Evolutionary conservation across 306 rosid species (phyloP).

Genomic region (Cucumis hystrix): DNA sequence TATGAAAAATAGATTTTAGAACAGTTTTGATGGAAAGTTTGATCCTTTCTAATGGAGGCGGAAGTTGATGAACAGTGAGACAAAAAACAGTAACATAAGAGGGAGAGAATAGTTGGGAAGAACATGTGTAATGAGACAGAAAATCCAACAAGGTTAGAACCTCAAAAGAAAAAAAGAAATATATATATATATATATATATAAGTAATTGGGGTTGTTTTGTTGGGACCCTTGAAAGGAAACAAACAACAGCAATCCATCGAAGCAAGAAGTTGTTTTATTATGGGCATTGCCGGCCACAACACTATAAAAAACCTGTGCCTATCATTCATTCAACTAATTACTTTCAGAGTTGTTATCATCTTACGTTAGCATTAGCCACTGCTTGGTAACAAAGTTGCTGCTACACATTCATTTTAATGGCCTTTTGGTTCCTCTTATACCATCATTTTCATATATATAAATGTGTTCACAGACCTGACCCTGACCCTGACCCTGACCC

Average conservation of each 20-base stretch:
- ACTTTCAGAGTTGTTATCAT: slow-evolving; percentile 6
- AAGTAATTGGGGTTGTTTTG: background rate
- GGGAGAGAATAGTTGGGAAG: background rate
- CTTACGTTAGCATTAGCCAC: background rate
- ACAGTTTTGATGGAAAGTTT: background rate
- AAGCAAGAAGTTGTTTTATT: background rate
- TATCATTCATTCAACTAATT: background rate
- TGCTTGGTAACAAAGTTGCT: background rate
- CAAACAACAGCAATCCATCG: background rate
- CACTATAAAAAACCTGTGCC: background rate
- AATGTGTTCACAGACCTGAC: background rate
- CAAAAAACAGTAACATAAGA: background rate
- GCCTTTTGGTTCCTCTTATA: slow-evolving; percentile 1
- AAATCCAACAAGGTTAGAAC: background rate
- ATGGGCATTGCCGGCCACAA: slow-evolving; percentile 7
- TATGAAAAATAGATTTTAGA: background rate
- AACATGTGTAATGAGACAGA: background rate
- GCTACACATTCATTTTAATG: background rate
- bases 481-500: background rate
- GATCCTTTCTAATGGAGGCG: background rate
- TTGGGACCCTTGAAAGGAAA: slow-evolving; percentile 10
- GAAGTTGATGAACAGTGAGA: background rate
- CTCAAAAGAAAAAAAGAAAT: background rate
- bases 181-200: background rate
- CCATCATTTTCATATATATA: background rate